phyloP scores from a whole-genome alignment of 331 rosid genomes.

The Malus hybrid region DNA sequence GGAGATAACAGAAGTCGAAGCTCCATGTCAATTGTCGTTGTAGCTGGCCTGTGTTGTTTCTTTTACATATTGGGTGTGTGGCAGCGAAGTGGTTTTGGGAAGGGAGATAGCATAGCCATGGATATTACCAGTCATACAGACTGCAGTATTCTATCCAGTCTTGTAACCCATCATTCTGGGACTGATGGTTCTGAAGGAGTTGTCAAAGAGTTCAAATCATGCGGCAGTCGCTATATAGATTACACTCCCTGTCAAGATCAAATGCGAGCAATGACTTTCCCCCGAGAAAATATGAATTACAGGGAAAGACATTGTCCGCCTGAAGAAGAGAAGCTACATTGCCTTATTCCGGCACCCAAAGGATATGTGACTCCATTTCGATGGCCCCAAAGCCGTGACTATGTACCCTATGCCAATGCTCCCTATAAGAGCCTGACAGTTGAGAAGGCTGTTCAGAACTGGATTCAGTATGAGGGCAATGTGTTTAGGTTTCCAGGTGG shows the following conservation, averaged over 20 bases:
- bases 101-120: conserved; percentile 69
- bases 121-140: conserved; percentile 54
- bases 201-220: conserved; percentile 43
- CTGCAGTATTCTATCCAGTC: conserved; percentile 46
- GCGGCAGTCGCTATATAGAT: conserved; percentile 38
- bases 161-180: conserved; percentile 52
- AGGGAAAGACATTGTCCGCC: conserved; percentile 80
- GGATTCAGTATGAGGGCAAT: conserved; percentile 84
- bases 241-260: conserved; percentile 86
- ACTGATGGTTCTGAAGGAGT: conserved; percentile 20
- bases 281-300: conserved; percentile 62
- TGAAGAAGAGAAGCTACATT: conserved; percentile 48
- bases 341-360: conserved; percentile 72
- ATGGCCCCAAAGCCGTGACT: conserved; percentile 89
- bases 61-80: conserved; percentile 66
- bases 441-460: conserved; percentile 89
- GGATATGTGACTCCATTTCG: conserved; percentile 77
- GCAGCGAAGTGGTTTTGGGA: conserved; percentile 79
- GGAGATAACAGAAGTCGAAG: conserved; percentile 52
- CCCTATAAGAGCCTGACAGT: conserved; percentile 78
- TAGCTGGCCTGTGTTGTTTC: conserved; percentile 55
- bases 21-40: conserved; percentile 31
- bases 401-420: conserved; percentile 72
- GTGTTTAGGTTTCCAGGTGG: conserved; percentile 89
- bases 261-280: conserved; percentile 65